Evolutionary conservation across 108 stramenopile genomes (phyloP).

Genomic region (Epithemia pelagica): DNA sequence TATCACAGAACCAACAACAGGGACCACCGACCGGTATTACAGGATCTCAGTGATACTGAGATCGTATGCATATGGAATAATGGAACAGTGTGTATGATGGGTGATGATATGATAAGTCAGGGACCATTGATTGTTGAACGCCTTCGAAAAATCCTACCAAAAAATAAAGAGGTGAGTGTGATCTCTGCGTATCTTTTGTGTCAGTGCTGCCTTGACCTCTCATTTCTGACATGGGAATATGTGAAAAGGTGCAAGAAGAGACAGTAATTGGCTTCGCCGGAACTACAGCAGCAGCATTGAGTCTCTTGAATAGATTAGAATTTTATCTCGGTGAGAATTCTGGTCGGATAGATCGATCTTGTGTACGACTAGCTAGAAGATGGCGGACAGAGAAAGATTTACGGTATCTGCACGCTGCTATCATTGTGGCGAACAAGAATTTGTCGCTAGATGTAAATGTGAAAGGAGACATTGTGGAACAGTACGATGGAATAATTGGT

Average conservation of each 20-base stretch:
- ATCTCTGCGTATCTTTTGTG: too few species aligned
- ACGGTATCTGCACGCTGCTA: conserved; percentile 82
- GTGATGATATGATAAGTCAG: conserved; percentile 96
- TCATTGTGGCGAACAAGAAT: conserved; percentile 84
- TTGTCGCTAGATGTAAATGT: conserved; percentile 88
- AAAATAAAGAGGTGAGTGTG: neutral
- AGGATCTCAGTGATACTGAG: conserved; percentile 30
- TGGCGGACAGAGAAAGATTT: conserved; percentile 98
- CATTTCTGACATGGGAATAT: neutral
- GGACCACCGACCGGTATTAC: neutral
- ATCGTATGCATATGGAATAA: conserved; percentile 95
- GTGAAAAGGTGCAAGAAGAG: conserved; percentile 27
- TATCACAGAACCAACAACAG: neutral
- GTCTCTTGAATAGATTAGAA: conserved; percentile 94
- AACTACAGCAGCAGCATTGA: conserved; percentile 95
- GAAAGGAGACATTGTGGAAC: conserved; percentile 95
- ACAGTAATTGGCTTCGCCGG: conserved; percentile 96
- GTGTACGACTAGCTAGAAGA: conserved; percentile 96
- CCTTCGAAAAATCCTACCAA: neutral
- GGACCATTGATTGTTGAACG: conserved; percentile 27
- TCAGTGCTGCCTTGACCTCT: too few species aligned
- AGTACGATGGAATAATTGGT: conserved; percentile 85
- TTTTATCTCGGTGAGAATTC: conserved; percentile 92
- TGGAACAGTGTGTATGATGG: conserved; percentile 97
- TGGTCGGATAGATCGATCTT: conserved; percentile 84